Evolutionary conservation across 108 stramenopile species (phyloP), one percentile per base, ranked within the genome.

Genomic region (Cyclotella kingstonii): DNA sequence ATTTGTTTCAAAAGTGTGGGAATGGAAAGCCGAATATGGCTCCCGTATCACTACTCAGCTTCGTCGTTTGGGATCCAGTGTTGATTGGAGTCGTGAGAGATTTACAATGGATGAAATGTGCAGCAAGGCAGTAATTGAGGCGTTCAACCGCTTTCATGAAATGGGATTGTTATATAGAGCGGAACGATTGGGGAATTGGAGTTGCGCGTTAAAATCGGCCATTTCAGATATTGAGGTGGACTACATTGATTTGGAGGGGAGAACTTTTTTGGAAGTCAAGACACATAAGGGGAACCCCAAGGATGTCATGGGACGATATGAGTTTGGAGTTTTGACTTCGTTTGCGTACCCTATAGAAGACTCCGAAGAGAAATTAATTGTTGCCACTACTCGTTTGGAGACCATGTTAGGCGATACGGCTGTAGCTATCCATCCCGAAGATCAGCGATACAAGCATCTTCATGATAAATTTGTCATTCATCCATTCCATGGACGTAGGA

Each of bases 361-460:
- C 44, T 78, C 79, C 15, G 89, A 85, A n/a, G 97, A 98, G 79
- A 79, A 92, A 59, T 60, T 99, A 53, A 80, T 96, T 48, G 97
- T 99, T 30, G 99, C 99, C 1, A 99, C 99, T 18, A 99, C 99
- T 4, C 97, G 99, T 85, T 75, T 98, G 57, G 99, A 99, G 80
- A 99, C 99, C 30, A 99, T 99, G 97, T 77, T 99, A 50, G 99
- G 99, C 49, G 98, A 99, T 81, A 95, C 90, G 5, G 99, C 95
- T 54, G 99, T 99, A 17, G 97, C 99, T 5, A 93, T 99, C 23
- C 98, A 91, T 63, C 99, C 99, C 1, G 90, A 98, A 30, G 99
- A 99, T 85, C 73, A 82, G 15, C 78, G 99, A 14, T 99, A 98
- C 89, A 95, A 75, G 58, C 96, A 97, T 73, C 79, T 99, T 26